These are phyloP conservation scores for Helicostylum pulchrum DNA, from an alignment of 192 early-diverging fungal genomes.

Conservation along the genomic window DNA sequence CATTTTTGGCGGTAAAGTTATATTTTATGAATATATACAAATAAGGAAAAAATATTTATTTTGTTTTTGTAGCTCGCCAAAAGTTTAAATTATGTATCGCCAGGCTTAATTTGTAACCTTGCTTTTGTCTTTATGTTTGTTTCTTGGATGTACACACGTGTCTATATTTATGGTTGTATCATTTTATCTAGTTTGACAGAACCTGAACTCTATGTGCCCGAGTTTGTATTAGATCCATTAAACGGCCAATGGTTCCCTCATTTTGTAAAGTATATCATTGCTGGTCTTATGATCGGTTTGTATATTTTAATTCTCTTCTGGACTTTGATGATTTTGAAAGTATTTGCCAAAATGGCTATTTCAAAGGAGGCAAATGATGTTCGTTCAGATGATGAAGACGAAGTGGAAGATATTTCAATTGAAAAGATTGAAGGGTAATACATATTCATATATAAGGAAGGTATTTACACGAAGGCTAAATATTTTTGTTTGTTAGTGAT, in stretches of 20 bases:
- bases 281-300: constrained; percentile 46
- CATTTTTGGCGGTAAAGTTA: constrained; percentile 52
- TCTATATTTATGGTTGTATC: constrained; percentile 68
- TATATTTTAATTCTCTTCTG: constrained; percentile 67
- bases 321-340: constrained; percentile 62
- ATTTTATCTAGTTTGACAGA: constrained; percentile 55
- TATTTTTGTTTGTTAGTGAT: too few species aligned
- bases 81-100: constrained; percentile 68
- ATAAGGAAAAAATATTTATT: neutral
- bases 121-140: constrained; percentile 68
- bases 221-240: constrained; percentile 41
- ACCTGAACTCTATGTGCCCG: constrained; percentile 49
- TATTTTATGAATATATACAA: neutral
- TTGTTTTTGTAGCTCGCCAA: constrained; percentile 57
- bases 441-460: too few species aligned
- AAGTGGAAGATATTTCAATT: constrained; percentile 24
- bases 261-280: constrained; percentile 41
- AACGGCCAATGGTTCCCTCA: constrained; percentile 51
- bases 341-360: constrained; percentile 57
- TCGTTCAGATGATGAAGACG: constrained; percentile 65
- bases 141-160: constrained; percentile 73
- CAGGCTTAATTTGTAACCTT: constrained; percentile 50
- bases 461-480: too few species aligned
- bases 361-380: constrained; percentile 57
- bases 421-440: constrained; percentile 12